Base-by-base conservation (phyloP, 106 monocot genomes). In the Phalaenopsis aphrodite region DNA sequence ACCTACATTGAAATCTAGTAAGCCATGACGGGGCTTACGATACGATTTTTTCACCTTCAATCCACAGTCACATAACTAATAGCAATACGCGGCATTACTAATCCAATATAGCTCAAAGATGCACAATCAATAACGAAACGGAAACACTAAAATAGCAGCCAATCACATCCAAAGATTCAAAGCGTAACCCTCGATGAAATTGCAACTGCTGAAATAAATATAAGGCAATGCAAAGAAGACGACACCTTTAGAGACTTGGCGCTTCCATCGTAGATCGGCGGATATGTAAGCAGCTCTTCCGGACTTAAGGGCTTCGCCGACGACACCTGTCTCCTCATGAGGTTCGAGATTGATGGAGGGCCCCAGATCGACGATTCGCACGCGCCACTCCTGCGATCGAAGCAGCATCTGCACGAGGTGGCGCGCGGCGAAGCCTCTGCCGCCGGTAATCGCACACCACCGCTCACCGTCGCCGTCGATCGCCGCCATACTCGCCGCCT, bases 391-490 rank as follows among this genome's bases (percentile, higher is more conserved):
- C 37, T 65, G 76, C 55, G 89, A 89, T n/a, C 90, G 89, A 30
- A 98, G 77, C 42, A 98, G 92, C 97, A 94, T 94, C 81, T 86
- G 89, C 49, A 98, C 94, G 19, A 98, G 84, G 76, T 98, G 97
- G 82, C 97, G 85, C 67, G 94, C 97, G 55, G 87, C 94, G 78
- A 98, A 98, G 16, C 98, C 98, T 47, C 94, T 85, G 19, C 98
- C 98, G 3, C 98, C 94, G 7, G 98, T 98, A 75, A 98, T 92
- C 24, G 88, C 92, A 72, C 94, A 94, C 92, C 88, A 93, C 75
- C 85, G 78, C 73, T 78, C 86, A 1, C 86, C 75, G 24, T 78
- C 79, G 78, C 85, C 79, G 41, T 77, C 84, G 41, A 79, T 37
- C 37, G 19, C 85, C 64, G 74, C 47, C 84, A 74, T 82, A 8